Conservation (phyloP, 495 filamentous ascomycete species). For the Hypoxylon fragiforme region DNA sequence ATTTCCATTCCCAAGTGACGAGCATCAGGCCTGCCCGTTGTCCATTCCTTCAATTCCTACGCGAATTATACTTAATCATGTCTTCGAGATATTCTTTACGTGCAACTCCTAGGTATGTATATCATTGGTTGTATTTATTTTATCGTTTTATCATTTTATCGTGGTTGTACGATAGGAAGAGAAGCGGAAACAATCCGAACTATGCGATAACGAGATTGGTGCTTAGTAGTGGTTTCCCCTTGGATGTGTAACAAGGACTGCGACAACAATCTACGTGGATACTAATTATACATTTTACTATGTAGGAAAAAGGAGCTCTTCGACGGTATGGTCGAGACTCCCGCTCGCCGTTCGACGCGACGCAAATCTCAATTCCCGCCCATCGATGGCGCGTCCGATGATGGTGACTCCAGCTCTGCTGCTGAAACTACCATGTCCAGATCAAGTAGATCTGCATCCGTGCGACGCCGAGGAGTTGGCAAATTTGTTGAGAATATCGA, state of each 20-base stretch:
- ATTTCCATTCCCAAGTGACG: constrained; percentile 19
- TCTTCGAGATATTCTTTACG: constrained; percentile 38
- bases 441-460: constrained; percentile 21
- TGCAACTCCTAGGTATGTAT: constrained; percentile 39
- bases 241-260: background rate
- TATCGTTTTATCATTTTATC: constrained; percentile 6
- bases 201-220: background rate
- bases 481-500: constrained; percentile 53
- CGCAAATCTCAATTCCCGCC: constrained; percentile 47
- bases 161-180: background rate
- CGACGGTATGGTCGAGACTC: constrained; percentile 56
- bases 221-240: background rate
- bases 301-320: constrained; percentile 55
- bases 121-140: background rate
- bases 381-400: constrained; percentile 43
- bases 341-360: constrained; percentile 41
- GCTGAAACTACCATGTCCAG: constrained; percentile 37
- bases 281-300: background rate
- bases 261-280: no score
- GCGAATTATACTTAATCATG: constrained; percentile 22
- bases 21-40: constrained; percentile 33
- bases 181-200: no score
- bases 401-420: constrained; percentile 50
- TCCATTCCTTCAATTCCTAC: constrained; percentile 21
- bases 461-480: constrained; percentile 43